Evolutionary conservation across 495 filamentous ascomycete genomes (phyloP).

Genomic region (Lepraria neglecta): DNA sequence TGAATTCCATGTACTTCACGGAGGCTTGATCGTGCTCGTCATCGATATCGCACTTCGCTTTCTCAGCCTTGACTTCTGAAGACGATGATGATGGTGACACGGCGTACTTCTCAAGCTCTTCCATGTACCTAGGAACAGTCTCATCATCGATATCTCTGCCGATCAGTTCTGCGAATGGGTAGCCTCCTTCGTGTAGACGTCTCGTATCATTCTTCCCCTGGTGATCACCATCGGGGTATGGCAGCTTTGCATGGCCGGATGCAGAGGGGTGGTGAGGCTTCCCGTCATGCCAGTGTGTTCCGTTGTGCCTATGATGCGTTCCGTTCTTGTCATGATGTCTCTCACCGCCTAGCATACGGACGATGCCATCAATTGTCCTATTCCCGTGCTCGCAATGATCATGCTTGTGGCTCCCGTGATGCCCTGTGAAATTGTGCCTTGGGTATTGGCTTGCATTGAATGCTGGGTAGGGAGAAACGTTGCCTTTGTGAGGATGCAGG

Average conservation of each 20-base stretch:
- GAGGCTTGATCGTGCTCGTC: too few relatives aligned
- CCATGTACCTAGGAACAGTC: too few relatives aligned
- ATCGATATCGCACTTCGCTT: too few relatives aligned
- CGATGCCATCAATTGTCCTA: not conserved
- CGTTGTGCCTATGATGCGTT: not conserved
- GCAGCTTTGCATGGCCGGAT: not conserved
- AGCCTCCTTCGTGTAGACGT: too few relatives aligned
- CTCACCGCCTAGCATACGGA: not conserved
- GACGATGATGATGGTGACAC: too few relatives aligned
- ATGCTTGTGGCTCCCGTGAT: not conserved
- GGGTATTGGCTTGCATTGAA: slow-evolving; percentile 2
- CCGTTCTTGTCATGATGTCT: not conserved
- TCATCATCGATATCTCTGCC: too few relatives aligned
- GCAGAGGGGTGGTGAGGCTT: not conserved
- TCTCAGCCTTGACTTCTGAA: too few relatives aligned
- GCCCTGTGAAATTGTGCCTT: not conserved
- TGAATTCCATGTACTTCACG: too few relatives aligned
- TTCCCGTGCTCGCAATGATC: not conserved
- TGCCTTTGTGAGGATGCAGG: too few relatives aligned
- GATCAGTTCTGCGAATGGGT: too few relatives aligned
- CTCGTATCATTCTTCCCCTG: too few relatives aligned
- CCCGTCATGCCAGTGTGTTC: not conserved
- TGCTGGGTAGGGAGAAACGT: not conserved
- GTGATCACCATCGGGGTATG: not conserved
- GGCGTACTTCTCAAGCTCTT: too few relatives aligned